These are phyloP conservation scores for Buxus sempervirens DNA, from an alignment of 164 flowering plant species.

Conservation along the genomic window DNA sequence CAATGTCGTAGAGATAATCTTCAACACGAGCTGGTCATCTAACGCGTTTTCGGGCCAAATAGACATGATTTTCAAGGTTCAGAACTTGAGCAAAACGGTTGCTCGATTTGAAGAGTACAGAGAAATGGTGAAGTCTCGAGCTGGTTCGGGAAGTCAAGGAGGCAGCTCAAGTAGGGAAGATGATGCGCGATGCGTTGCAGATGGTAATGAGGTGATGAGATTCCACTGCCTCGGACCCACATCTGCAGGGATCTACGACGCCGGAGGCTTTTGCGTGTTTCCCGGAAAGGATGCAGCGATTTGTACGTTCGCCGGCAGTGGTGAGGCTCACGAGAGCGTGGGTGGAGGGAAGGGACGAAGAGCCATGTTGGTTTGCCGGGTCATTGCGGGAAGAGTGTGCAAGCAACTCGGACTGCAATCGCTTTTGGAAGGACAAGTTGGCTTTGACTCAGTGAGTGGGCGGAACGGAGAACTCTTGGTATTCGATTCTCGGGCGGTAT, in stretches of 20 bases:
- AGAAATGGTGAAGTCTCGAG: constrained; percentile 55
- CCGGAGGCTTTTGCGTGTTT: constrained; percentile 36
- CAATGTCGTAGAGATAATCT: constrained; percentile 92
- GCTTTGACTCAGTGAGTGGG: constrained; percentile 62
- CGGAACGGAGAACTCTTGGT: constrained; percentile 63
- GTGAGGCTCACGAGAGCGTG: constrained; percentile 61
- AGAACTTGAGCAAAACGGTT: constrained; percentile 48
- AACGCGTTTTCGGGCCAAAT: constrained; percentile 61
- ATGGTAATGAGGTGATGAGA: constrained; percentile 88
- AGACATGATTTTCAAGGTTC: constrained; percentile 88
- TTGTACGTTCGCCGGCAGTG: constrained; percentile 61
- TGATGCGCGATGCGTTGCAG: constrained; percentile 74
- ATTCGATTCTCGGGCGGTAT: constrained; percentile 62
- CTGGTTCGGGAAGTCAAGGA: constrained; percentile 27
- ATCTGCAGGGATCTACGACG: constrained; percentile 13
- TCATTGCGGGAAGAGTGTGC: constrained; percentile 63
- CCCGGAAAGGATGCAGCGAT: constrained; percentile 38
- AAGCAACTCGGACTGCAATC: constrained; percentile 33
- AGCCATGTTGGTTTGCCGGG: constrained; percentile 75
- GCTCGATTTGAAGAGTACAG: constrained; percentile 89
- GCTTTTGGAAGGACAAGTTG: constrained; percentile 31
- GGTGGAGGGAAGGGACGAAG: constrained; percentile 64
- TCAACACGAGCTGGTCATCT: constrained; percentile 80
- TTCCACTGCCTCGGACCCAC: constrained; percentile 59
- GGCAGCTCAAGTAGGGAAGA: constrained; percentile 34